Conservation (phyloP, 2,329 filamentous ascomycete genomes). For the Chrysoporthe puriensis region DNA sequence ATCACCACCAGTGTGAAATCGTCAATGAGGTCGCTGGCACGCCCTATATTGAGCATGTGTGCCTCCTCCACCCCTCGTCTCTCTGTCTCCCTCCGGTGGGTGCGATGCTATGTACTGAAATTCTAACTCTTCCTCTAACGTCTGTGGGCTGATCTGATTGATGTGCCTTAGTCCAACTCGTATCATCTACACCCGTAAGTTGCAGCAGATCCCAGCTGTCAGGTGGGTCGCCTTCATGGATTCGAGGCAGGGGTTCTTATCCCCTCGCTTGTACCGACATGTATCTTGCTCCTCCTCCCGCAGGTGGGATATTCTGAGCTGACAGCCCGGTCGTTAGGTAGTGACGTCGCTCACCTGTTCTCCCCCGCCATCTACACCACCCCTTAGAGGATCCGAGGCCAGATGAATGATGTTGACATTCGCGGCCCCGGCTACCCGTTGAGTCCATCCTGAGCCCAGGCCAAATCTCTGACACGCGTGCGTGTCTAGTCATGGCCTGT, state of each 20-base stretch:
- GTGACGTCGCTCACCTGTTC: slow-evolving; percentile 9
- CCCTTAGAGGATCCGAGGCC: not conserved
- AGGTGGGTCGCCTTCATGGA: not conserved
- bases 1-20: slow-evolving; percentile 7
- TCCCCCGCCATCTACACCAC: not conserved
- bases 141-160: no score
- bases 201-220: not conserved
- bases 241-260: not conserved
- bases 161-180: not conserved
- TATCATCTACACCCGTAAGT: not conserved
- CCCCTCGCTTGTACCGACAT: not conserved
- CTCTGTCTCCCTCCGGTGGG: not conserved
- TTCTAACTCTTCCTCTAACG: no score
- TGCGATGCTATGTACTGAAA: not conserved
- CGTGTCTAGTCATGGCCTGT: slow-evolving; percentile 7
- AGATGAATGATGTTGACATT: slow-evolving; percentile 17
- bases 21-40: not conserved
- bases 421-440: not conserved
- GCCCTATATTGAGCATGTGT: not conserved
- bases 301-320: not conserved
- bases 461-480: not conserved
- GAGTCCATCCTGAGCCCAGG: not conserved
- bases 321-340: slow-evolving; percentile 5
- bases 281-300: slow-evolving; percentile 4
- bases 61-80: not conserved